These are phyloP conservation scores for Plasmopara muralis DNA, from an alignment of 352 stramenopile genomes.

Conservation along the genomic window DNA sequence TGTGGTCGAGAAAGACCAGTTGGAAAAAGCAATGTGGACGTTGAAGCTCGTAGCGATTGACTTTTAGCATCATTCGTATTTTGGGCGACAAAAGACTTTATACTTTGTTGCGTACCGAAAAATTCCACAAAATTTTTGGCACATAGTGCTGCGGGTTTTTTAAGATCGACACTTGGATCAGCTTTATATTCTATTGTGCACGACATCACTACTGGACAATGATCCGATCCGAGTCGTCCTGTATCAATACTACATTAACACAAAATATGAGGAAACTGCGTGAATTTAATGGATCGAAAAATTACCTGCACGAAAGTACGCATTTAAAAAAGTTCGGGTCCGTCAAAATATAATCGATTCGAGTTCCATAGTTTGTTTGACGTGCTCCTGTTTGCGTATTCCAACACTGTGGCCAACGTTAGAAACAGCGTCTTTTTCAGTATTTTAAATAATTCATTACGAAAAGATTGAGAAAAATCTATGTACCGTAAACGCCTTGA, in stretches of 20 bases:
- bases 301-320: slow-evolving; percentile 52
- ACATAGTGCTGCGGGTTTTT: slow-evolving; percentile 39
- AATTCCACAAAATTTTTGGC: slow-evolving; percentile 74
- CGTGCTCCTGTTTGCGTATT: slow-evolving; percentile 76
- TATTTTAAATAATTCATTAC: not conserved
- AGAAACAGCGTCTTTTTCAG: slow-evolving; percentile 1
- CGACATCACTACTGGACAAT: slow-evolving; percentile 64
- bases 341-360: slow-evolving; percentile 88
- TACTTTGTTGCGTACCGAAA: slow-evolving; percentile 64
- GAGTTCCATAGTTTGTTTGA: slow-evolving; percentile 87
- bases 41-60: not conserved
- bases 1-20: not conserved
- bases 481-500: slow-evolving; percentile 77
- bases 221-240: slow-evolving; percentile 61
- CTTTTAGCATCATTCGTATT: slow-evolving; percentile 4
- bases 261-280: not conserved
- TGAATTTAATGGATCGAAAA: not conserved
- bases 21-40: too few relatives aligned
- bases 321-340: slow-evolving; percentile 44
- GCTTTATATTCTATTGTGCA: slow-evolving; percentile 31
- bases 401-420: slow-evolving; percentile 55
- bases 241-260: slow-evolving; percentile 35
- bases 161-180: slow-evolving; percentile 9
- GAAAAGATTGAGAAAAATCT: not conserved
- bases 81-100: slow-evolving; percentile 38